Evolutionary conservation across 805 yeast species (phyloP).

Genomic region (Suhomyces faveliae): DNA sequence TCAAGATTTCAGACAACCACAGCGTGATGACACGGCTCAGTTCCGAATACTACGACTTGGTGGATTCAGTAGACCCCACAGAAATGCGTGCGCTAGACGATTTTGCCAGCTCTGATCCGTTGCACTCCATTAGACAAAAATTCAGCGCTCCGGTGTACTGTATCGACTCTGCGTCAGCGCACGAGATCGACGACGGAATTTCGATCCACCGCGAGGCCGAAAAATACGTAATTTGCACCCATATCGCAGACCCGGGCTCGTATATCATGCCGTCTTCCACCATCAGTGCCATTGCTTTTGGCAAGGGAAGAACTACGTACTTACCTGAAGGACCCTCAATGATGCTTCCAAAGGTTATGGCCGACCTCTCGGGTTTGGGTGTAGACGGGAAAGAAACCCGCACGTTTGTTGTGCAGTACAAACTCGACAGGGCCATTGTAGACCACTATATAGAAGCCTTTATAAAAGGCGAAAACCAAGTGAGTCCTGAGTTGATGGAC

Average conservation of each 20-base stretch:
- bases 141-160: constrained; percentile 64
- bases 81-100: constrained; percentile 10
- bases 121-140: constrained; percentile 32
- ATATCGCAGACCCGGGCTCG: constrained; percentile 87
- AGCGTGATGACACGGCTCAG: constrained; percentile 45
- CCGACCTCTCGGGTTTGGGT: constrained; percentile 54
- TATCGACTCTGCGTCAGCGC: constrained; percentile 76
- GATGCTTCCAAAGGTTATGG: constrained; percentile 66
- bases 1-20: constrained; percentile 45
- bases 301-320: constrained; percentile 65
- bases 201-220: constrained; percentile 45
- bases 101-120: constrained; percentile 31
- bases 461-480: constrained; percentile 7
- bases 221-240: constrained; percentile 55
- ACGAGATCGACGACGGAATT: constrained; percentile 93
- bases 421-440: constrained; percentile 17
- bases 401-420: constrained; percentile 38
- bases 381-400: constrained; percentile 41
- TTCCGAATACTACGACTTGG: constrained; percentile 38
- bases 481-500: constrained; percentile 7
- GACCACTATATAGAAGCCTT: constrained; percentile 17
- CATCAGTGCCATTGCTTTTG: constrained; percentile 56
- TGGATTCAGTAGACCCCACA: not conserved
- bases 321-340: constrained; percentile 63
- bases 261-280: constrained; percentile 43